Base-by-base conservation (phyloP, 169 alveolate genomes). In the Plasmodium malariae region DNA sequence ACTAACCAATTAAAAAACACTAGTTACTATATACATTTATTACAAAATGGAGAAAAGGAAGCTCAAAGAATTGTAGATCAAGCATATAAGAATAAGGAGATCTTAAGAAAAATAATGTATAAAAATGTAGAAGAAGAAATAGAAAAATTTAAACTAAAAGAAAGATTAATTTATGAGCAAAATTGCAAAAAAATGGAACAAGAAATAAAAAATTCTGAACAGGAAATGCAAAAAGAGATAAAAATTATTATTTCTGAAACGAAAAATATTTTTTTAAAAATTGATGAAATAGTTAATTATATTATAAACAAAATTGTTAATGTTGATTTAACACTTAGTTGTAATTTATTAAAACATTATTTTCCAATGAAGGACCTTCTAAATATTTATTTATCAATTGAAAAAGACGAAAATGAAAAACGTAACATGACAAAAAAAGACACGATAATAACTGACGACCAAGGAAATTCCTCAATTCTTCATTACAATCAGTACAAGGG, bases 1-100 rank as follows among this genome's bases (percentile, higher is more conserved):
- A 6, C 28, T 7, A 2, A 26, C 14, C 24, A 65, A 6, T 12
- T 17, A 0, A 65, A 65, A 12, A 48, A 69, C 19, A 69, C 24
- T 69, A 36, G 24, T 30, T 43, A 34, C 32, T 72, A 21, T 34
- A 72, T 72, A 14, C 34, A 72, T 19, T 28, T 72, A 3, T 24
- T 72, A 54, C 11, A 51, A 51, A 72, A 26, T 6, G 87, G 87
- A 14, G 87, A 72, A 72, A 55, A 72, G 37, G 87, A 72, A 30
- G 87, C 87, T 14, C 0, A 72, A 51, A 30, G 19, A 17, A 51
- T 72, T 49, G 54, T 72, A 12, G 71, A 34, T 3, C 48, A 51
- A 55, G 87, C 87, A 12, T 72, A 72, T 72, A 32, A 49, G 54
- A 51, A 72, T 55, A 72, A 34, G 32, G 54, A 36, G 0, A 34